These are phyloP conservation scores for Eucalyptus brandiana DNA, from an alignment of 345 rosid genomes.

Conservation along the genomic window DNA sequence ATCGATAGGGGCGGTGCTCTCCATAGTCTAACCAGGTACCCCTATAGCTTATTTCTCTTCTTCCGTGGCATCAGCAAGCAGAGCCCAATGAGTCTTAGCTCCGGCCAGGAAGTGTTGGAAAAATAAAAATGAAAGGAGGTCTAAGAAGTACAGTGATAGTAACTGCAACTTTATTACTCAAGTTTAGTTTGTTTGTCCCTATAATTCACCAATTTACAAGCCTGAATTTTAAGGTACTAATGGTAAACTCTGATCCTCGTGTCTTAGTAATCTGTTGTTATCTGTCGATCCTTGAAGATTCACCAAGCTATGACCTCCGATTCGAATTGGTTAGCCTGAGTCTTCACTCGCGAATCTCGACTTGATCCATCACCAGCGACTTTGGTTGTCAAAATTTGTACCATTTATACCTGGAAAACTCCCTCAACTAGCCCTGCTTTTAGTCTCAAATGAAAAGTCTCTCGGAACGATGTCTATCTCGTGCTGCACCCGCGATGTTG, in stretches of 20 bases:
- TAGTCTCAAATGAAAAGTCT: slow-evolving; percentile 31
- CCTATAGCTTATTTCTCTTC: not conserved
- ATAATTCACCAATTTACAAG: not conserved
- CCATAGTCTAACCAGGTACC: not conserved
- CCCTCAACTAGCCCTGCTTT: not conserved
- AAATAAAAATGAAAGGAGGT: not conserved
- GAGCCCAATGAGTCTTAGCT: not conserved
- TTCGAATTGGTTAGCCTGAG: not conserved
- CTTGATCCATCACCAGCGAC: not conserved
- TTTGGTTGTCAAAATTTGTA: not conserved
- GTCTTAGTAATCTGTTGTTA: not conserved
- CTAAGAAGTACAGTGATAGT: not conserved
- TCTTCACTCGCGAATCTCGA: not conserved
- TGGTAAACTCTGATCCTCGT: not conserved
- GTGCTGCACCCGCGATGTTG: not conserved
- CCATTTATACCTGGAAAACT: not conserved
- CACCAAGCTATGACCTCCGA: not conserved
- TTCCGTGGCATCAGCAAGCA: not conserved
- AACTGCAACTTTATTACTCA: not conserved
- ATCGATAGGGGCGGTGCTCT: not conserved
- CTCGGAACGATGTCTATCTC: slow-evolving; percentile 5
- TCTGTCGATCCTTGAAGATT: not conserved
- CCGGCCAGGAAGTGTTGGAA: not conserved
- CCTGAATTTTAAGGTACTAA: not conserved
- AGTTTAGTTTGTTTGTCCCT: not conserved